A percentile compares a stretch with the other conserved stretches of the same genome.
These are phyloP conservation scores for Mycena venus DNA, from an alignment of 768 basidiomycete genomes.

Conservation along the genomic window DNA sequence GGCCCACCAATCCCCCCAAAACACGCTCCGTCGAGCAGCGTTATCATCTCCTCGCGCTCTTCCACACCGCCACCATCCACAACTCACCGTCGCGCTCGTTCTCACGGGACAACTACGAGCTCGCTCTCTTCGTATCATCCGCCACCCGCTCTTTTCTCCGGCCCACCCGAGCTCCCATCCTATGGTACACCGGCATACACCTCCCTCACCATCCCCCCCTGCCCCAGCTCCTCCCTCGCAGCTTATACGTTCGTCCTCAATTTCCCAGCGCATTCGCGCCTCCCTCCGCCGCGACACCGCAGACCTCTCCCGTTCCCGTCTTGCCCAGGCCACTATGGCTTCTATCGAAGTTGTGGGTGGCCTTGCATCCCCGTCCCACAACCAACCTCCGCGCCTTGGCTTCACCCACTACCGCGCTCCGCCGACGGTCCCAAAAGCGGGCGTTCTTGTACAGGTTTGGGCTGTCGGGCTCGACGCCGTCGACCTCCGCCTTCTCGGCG, in stretches of 20 bases:
- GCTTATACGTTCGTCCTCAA: slow-evolving; percentile 32
- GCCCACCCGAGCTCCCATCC: slow-evolving; percentile 54
- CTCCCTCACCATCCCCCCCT: slow-evolving; percentile 66
- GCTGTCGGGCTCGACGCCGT: slow-evolving; percentile 87
- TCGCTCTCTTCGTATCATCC: slow-evolving; percentile 40
- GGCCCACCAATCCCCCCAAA: neutral
- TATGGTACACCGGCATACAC: slow-evolving; percentile 73
- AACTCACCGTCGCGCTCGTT: slow-evolving; percentile 31
- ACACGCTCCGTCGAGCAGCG: slow-evolving; percentile 17
- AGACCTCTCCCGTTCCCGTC: slow-evolving; percentile 81
- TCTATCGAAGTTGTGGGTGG: slow-evolving; percentile 85
- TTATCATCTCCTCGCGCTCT: slow-evolving; percentile 16
- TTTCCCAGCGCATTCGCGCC: slow-evolving; percentile 26
- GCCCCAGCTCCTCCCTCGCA: slow-evolving; percentile 52
- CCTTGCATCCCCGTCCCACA: slow-evolving; percentile 41
- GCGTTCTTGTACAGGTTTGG: slow-evolving; percentile 90
- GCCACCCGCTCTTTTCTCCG: slow-evolving; percentile 12
- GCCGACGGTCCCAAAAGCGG: slow-evolving; percentile 78
- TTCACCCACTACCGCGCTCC: slow-evolving; percentile 82
- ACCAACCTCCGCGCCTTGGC: slow-evolving; percentile 55
- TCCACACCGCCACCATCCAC: neutral
- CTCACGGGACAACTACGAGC: slow-evolving; percentile 33
- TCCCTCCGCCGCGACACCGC: slow-evolving; percentile 53
- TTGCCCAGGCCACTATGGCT: slow-evolving; percentile 92
- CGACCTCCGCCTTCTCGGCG: slow-evolving; percentile 77